Base-by-base conservation (phyloP, 2,329 filamentous ascomycete genomes). In the Aspergillus sp. region DNA sequence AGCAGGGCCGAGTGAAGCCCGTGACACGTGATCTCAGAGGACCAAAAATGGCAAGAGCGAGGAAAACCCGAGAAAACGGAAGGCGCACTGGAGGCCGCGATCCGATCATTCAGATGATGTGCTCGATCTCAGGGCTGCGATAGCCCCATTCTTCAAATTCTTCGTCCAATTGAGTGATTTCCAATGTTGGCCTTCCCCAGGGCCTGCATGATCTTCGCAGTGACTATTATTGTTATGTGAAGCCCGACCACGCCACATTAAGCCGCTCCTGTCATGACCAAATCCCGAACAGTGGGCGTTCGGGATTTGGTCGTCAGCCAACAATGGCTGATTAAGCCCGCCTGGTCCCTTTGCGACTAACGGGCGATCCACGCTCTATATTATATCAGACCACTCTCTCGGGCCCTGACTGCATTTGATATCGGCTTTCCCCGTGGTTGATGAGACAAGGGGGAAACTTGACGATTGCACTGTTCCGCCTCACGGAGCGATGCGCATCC, bases 221-320 rank as follows among this genome's bases (percentile, higher is more conserved):
- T 41, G 26, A 36, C 34, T 54, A 13, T 42, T 54, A 13, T 42
- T 34, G 42, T 53, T 36, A 13, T n/a, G 34, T n/a, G 15, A 36
- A 15, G 34, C 34, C 34, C 15, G n/a, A 32, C 45, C 17, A 22
- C 62, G 60, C 62, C 59, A 62, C 34, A 36, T 59, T 55, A 58
- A n/a, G 18, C 17, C 30, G 18, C 32, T 36, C 22, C 26, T 24
- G 41, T 18, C 34, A 45, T 30, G 48, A 58, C 44, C 71, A 74
- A 73, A 73, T 68, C 71, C 71, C 71, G 71, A 67, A 54, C 44
- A n/a, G n/a, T n/a, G n/a, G n/a, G n/a, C n/a, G 55, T 53, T 68
- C 71, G 71, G 71, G 71, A 71, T 74, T 72, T 74, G 71, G 50
- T 58, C 56, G 38, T 45, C 58, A 55, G 57, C 59, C 57, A 53